phyloP scores from a whole-genome alignment of 257 asterid genomes.

The Lycium barbarum region DNA sequence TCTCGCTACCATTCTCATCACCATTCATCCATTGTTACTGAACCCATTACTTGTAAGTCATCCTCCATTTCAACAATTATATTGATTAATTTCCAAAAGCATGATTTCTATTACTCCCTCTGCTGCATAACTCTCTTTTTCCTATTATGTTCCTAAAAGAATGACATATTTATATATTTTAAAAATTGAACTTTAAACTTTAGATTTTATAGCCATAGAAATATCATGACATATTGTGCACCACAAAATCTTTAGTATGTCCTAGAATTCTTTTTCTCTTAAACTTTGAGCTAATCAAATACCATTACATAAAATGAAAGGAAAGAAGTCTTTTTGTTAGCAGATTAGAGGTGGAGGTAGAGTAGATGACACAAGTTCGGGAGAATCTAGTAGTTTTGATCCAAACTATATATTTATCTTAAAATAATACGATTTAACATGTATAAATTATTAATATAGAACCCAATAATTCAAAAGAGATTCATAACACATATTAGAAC shows the following conservation, averaged over 20 bases:
- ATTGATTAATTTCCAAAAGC: background rate
- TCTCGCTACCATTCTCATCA: conserved; percentile 94
- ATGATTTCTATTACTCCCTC: background rate
- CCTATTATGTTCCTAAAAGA: background rate
- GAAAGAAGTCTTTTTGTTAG: background rate
- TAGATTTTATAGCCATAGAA: background rate
- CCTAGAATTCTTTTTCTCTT: too few relatives aligned
- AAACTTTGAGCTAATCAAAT: too few relatives aligned
- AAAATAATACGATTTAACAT: too few relatives aligned
- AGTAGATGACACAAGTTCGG: background rate
- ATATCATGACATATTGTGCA: background rate
- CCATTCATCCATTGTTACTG: conserved; percentile 91
- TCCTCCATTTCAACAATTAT: background rate
- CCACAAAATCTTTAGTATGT: background rate
- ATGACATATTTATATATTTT: background rate
- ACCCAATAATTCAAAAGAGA: background rate
- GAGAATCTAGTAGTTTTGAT: too few relatives aligned
- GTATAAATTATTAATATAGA: background rate
- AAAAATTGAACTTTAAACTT: background rate
- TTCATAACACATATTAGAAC: too few relatives aligned
- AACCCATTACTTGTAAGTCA: conserved; percentile 83
- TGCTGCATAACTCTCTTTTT: background rate
- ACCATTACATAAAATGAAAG: background rate
- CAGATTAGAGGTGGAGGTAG: background rate
- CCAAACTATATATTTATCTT: too few relatives aligned